Conservation (phyloP, 179 eudicot species). For the Spergularia azorica region DNA sequence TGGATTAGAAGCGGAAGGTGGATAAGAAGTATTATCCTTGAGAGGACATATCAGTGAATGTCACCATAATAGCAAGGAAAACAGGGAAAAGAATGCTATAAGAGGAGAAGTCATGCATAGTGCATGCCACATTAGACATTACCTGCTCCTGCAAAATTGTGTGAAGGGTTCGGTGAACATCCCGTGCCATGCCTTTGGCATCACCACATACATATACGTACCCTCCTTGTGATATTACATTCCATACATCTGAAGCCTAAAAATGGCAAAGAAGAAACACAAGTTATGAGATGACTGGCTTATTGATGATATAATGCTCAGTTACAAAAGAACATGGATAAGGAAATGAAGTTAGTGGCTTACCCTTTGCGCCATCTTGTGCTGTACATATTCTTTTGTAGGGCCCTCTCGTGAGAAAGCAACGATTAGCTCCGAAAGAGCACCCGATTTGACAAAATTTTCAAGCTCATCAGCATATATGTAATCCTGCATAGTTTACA, state of each 20-base stretch:
- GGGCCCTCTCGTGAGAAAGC: constrained; percentile 89
- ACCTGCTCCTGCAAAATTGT: constrained; percentile 94
- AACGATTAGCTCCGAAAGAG: constrained; percentile 65
- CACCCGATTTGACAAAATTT: constrained; percentile 60
- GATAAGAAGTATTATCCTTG: too few relatives aligned
- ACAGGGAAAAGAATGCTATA: background rate
- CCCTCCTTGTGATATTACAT: constrained; percentile 67
- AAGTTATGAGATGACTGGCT: background rate
- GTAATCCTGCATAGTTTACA: constrained; percentile 51
- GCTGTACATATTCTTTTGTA: constrained; percentile 77
- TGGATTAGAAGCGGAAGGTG: too few relatives aligned
- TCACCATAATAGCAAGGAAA: background rate
- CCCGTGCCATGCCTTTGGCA: constrained; percentile 98
- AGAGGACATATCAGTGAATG: background rate
- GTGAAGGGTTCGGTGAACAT: constrained; percentile 86
- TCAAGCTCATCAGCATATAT: constrained; percentile 72
- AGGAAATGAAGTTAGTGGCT: background rate
- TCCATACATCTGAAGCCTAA: constrained; percentile 78
- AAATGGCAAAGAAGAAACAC: background rate
- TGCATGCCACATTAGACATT: background rate
- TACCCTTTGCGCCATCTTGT: constrained; percentile 78
- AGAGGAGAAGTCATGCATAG: background rate
- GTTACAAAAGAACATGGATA: background rate
- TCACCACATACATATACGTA: constrained; percentile 92
- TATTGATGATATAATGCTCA: background rate